Evolutionary conservation across 352 stramenopile species (phyloP).

Genomic region (Phytophthora sp.): DNA sequence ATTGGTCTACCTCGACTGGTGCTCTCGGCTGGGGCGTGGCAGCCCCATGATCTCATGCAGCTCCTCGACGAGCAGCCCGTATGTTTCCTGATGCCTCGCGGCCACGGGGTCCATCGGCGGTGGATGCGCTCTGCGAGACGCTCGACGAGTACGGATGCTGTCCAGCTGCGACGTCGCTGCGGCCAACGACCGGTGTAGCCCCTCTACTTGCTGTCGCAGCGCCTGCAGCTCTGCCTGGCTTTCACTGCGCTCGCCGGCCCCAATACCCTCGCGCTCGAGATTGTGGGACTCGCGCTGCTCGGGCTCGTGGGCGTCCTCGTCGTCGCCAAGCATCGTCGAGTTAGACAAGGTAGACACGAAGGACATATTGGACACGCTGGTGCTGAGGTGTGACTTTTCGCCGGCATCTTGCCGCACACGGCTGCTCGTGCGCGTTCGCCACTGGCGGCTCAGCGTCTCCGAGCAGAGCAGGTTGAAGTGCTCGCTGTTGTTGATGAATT

Average conservation of each 20-base stretch:
- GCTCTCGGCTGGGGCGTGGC: slow-evolving; percentile 22
- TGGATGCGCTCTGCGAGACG: slow-evolving; percentile 4
- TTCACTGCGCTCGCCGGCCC: slow-evolving; percentile 16
- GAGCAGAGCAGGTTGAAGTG: slow-evolving; percentile 64
- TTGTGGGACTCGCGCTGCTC: slow-evolving; percentile 22
- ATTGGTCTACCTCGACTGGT: slow-evolving; percentile 6
- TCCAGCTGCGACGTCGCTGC: slow-evolving; percentile 62
- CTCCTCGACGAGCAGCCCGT: slow-evolving; percentile 63
- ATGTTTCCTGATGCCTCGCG: slow-evolving; percentile 39
- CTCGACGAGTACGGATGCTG: slow-evolving; percentile 33
- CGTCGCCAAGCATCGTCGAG: slow-evolving; percentile 37
- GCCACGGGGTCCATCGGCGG: slow-evolving; percentile 37
- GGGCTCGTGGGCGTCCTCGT: slow-evolving; percentile 13
- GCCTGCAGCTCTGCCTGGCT: slow-evolving; percentile 48
- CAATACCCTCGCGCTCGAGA: slow-evolving; percentile 18
- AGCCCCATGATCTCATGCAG: slow-evolving; percentile 82
- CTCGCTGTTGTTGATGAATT: slow-evolving; percentile 61
- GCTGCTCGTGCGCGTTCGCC: slow-evolving; percentile 25
- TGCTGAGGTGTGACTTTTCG: slow-evolving; percentile 42
- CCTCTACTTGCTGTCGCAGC: slow-evolving; percentile 58
- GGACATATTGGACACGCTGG: slow-evolving; percentile 49
- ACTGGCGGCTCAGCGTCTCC: slow-evolving; percentile 41
- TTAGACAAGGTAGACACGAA: slow-evolving; percentile 43
- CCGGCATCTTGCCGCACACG: slow-evolving; percentile 47
- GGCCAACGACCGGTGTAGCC: slow-evolving; percentile 52